These are phyloP conservation scores for Glycine soja DNA, from an alignment of 306 rosid species.

Conservation along the genomic window DNA sequence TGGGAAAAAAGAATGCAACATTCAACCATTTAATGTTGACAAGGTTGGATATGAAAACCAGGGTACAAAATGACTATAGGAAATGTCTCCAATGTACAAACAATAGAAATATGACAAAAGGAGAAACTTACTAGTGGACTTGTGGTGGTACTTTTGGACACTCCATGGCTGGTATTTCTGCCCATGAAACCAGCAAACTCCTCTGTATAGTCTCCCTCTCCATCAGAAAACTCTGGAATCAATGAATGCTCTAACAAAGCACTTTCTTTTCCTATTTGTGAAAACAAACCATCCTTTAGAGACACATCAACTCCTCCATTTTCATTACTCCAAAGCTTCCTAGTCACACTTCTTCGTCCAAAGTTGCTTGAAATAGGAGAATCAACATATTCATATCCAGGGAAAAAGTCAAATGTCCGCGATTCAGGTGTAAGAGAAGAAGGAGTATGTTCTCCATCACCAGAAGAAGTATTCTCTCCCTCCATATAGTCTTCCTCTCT, in stretches of 20 bases:
- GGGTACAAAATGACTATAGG: not conserved
- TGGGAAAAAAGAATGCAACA: not conserved
- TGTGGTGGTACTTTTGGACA: slow-evolving; percentile 69
- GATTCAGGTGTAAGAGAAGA: slow-evolving; percentile 75
- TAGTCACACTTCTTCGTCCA: slow-evolving; percentile 61
- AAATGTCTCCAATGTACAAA: not conserved
- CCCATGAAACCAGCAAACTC: slow-evolving; percentile 69
- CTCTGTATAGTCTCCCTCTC: slow-evolving; percentile 46
- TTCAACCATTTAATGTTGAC: not conserved
- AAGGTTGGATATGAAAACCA: not conserved
- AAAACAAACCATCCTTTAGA: slow-evolving; percentile 81
- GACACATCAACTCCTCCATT: slow-evolving; percentile 83
- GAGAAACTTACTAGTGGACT: slow-evolving; percentile 70
- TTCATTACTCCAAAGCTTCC: slow-evolving; percentile 78
- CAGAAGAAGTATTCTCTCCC: slow-evolving; percentile 52
- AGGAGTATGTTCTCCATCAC: slow-evolving; percentile 58
- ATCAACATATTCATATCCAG: slow-evolving; percentile 68
- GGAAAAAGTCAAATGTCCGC: slow-evolving; percentile 66
- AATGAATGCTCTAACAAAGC: slow-evolving; percentile 49
- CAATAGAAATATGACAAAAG: not conserved
- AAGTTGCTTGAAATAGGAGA: slow-evolving; percentile 61
- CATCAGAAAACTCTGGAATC: slow-evolving; percentile 39
- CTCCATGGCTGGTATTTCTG: slow-evolving; percentile 54
- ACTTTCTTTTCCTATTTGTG: slow-evolving; percentile 52
- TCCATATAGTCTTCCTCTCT: slow-evolving; percentile 28